Base-by-base conservation (phyloP, 1,139 yeast species). In the Hyphopichia burtonii region DNA sequence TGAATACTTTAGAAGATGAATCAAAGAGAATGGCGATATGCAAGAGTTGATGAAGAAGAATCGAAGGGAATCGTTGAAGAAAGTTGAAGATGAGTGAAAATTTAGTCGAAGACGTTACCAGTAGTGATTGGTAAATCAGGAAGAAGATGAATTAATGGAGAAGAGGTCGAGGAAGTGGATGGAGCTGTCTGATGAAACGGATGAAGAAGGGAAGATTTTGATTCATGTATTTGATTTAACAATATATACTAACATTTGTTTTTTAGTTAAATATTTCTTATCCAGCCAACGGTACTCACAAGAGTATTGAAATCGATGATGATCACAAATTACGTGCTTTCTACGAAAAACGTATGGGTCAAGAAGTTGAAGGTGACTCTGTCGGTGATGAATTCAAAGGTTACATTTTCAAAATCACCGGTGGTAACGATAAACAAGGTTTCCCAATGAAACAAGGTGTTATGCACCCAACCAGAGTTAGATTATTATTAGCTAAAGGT, bases 381-480 rank as follows among this genome's bases (percentile, higher is more conserved):
- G 86, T 93, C 65, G 96, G 96, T 68, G 99, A 94, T 66, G 98
- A 91, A 80, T 91, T 91, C 94, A 91, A 90, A 80, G 99, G 99
- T 68, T 93, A 93, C 91, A 76, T 90, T 71, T 91, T 93, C 88
- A 93, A 84, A 83, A 91, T 93, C 76, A 80, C 98, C 63, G 99
- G 99, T 72, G 99, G 99, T 86, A 94, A 94, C 87, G 99, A 93
- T 82, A 93, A 93, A 82, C 99, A 93, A 83, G 99, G 99, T 82
- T 94, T 93, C 96, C 98, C 99, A 80, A 93, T 94, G 99, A 93
- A 91, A 79, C 99, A 93, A 81, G 97, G 97, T 85, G 99, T 93
- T 59, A 82, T 93, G 84, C 95, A 89, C 82, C 98, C 99, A 78
- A 89, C 95, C 84, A 95, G 99, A 86, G 98, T 94, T 66, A 90